These are phyloP conservation scores for Annona squamosa DNA, from an alignment of 164 flowering plant genomes.

Conservation along the genomic window DNA sequence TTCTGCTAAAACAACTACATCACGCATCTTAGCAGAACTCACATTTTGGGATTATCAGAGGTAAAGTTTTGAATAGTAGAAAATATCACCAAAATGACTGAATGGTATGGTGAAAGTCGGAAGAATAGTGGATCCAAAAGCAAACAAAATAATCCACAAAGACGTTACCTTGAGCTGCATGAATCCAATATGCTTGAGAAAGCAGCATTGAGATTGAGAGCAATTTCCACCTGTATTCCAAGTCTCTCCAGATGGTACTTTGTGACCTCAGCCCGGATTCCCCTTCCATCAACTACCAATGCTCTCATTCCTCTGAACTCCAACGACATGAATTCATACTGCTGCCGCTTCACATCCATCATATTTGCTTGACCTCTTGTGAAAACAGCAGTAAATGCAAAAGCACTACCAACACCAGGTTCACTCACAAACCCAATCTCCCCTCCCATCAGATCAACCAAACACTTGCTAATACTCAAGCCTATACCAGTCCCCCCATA, in stretches of 20 bases:
- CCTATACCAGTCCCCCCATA: slow-evolving; percentile 99
- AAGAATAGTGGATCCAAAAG: not conserved
- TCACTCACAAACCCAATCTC: slow-evolving; percentile 86
- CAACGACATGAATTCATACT: slow-evolving; percentile 27
- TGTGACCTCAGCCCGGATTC: slow-evolving; percentile 73
- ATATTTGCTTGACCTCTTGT: slow-evolving; percentile 36
- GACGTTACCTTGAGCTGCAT: slow-evolving; percentile 30
- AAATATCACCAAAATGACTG: not conserved
- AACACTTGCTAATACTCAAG: slow-evolving; percentile 76
- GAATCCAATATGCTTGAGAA: slow-evolving; percentile 27
- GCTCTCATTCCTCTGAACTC: slow-evolving; percentile 63
- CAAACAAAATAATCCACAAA: not conserved
- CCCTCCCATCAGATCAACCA: slow-evolving; percentile 85
- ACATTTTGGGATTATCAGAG: no score
- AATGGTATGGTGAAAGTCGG: not conserved
- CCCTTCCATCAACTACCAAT: slow-evolving; percentile 65
- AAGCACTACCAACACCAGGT: slow-evolving; percentile 68
- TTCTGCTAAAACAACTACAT: no score
- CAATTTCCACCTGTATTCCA: slow-evolving; percentile 51
- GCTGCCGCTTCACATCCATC: slow-evolving; percentile 32
- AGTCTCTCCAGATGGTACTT: slow-evolving; percentile 79
- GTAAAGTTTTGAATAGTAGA: not conserved
- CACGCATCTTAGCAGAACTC: no score
- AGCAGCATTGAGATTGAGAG: slow-evolving; percentile 31
- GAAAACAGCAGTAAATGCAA: slow-evolving; percentile 61